Evolutionary conservation across 176 grass and related monocot species (phyloP).

Genomic region (Themeda triandra): DNA sequence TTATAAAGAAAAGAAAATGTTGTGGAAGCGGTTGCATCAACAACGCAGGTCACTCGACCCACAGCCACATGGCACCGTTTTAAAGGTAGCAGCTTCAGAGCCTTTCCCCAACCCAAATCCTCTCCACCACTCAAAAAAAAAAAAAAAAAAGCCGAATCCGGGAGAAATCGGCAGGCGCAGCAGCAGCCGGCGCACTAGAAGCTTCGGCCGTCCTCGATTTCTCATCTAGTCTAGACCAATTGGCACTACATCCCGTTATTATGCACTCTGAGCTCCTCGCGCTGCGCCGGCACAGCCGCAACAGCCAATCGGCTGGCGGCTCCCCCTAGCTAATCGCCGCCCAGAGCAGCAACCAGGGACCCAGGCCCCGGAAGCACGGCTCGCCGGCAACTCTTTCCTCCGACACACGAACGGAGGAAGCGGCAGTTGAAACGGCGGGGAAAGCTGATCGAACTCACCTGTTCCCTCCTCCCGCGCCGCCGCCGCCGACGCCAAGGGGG

Average conservation of each 20-base stretch:
- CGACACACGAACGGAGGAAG: no score
- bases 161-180: background rate
- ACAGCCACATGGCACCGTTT: no score
- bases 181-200: background rate
- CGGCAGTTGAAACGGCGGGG: background rate
- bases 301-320: no score
- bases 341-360: no score
- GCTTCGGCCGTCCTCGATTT: background rate
- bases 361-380: no score
- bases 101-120: background rate
- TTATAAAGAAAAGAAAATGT: background rate
- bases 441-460: slow-evolving; percentile 13
- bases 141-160: background rate
- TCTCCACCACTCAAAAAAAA: background rate
- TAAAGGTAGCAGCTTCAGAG: background rate
- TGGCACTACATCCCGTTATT: background rate
- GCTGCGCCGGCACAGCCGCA: background rate
- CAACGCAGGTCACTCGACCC: background rate
- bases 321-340: background rate
- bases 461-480: background rate
- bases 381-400: no score
- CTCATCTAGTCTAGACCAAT: background rate
- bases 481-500: background rate
- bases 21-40: background rate
- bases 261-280: no score